Percentiles rank a stretch among this genome's conserved stretches.
Conservation (phyloP, 2,329 filamentous ascomycete species). For the Colletotrichum cereale region DNA sequence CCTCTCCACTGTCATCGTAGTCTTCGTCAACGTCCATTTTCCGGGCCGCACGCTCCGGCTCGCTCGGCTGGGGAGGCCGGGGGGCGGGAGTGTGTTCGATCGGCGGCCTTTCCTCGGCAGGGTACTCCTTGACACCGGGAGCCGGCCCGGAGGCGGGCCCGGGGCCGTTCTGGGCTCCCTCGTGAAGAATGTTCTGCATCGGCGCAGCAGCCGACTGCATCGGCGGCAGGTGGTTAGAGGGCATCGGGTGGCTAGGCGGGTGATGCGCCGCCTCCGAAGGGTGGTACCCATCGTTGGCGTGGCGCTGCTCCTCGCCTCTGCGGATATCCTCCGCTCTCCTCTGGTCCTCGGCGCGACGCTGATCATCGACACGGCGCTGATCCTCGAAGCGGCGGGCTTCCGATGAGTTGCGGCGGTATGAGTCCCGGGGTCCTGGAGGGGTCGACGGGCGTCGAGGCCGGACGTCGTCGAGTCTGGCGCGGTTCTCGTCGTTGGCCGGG, state of each 20-base stretch:
- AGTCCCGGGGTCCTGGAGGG: constrained; percentile 69
- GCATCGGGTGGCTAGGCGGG: constrained; percentile 72
- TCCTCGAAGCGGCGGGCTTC: constrained; percentile 77
- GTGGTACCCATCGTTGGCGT: constrained; percentile 84
- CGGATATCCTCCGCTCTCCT: constrained; percentile 70
- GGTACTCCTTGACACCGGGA: constrained; percentile 63
- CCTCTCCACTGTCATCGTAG: constrained; percentile 94
- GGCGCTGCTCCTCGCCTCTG: constrained; percentile 72
- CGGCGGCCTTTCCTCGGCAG: constrained; percentile 68
- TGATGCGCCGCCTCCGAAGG: constrained; percentile 94
- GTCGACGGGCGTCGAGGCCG: constrained; percentile 83
- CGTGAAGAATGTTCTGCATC: constrained; percentile 66
- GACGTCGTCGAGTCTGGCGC: constrained; percentile 87
- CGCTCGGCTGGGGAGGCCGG: constrained; percentile 68
- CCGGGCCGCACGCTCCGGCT: constrained; percentile 85
- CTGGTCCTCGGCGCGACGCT: constrained; percentile 65
- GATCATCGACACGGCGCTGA: constrained; percentile 69
- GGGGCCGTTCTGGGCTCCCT: constrained; percentile 51
- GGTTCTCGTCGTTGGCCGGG: constrained; percentile 87
- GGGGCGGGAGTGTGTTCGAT: constrained; percentile 59
- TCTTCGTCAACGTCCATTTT: constrained; percentile 99
- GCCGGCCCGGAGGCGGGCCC: constrained; percentile 56
- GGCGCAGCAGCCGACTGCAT: constrained; percentile 72
- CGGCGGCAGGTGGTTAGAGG: constrained; percentile 68
- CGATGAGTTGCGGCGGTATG: constrained; percentile 82